A percentile compares a stretch with the other conserved stretches of the same genome.
These are phyloP conservation scores for Aspergillus ruber DNA, from an alignment of 2,329 filamentous ascomycete genomes.

Conservation along the genomic window DNA sequence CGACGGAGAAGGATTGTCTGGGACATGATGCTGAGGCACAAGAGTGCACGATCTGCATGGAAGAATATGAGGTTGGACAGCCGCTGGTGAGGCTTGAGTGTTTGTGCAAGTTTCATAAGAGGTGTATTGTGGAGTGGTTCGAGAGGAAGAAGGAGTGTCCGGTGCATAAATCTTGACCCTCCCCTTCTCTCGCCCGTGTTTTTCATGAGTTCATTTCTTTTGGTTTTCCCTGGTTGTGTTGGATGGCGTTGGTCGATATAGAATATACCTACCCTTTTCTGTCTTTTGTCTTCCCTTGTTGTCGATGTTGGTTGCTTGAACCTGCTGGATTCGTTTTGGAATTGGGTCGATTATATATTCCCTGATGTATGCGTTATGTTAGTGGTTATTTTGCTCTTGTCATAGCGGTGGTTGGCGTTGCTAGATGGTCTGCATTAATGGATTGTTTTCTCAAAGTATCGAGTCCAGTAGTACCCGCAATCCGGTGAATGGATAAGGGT, in stretches of 20 bases:
- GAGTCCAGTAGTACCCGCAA: no score
- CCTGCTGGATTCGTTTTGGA: no score
- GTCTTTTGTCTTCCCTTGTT: no score
- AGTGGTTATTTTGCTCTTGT: no score
- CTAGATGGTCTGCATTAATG: no score
- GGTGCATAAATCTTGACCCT: constrained; percentile 46
- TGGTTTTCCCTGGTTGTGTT: not conserved
- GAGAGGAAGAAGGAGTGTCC: constrained; percentile 54
- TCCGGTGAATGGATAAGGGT: no score
- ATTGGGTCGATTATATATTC: no score
- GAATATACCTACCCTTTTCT: not conserved
- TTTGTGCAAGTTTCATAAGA: constrained; percentile 58
- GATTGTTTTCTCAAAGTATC: no score
- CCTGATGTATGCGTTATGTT: no score
- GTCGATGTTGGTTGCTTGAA: no score
- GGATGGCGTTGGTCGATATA: not conserved
- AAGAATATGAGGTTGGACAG: constrained; percentile 57
- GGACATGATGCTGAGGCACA: constrained; percentile 46
- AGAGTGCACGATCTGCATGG: constrained; percentile 60
- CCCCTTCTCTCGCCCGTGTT: not conserved
- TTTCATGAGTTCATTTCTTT: not conserved
- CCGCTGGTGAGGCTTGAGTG: constrained; percentile 56
- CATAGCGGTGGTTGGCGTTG: no score
- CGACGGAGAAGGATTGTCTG: constrained; percentile 59
- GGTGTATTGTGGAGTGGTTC: constrained; percentile 58